Conservation (phyloP, 495 filamentous ascomycete species). For the Penicillium lagena region DNA sequence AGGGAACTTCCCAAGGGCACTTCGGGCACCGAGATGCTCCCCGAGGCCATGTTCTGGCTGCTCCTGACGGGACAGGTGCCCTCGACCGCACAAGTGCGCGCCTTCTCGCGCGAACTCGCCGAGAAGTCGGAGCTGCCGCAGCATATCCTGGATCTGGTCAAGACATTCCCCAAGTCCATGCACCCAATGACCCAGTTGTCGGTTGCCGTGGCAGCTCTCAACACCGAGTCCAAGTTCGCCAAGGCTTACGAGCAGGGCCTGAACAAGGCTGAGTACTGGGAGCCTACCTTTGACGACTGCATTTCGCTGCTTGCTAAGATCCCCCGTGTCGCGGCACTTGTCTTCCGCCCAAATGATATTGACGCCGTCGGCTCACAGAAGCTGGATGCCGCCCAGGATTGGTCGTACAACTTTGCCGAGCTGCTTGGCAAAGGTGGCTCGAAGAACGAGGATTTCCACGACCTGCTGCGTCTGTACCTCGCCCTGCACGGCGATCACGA, state of each 20-base stretch:
- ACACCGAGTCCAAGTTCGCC: slow-evolving; percentile 86
- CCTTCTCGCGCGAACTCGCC: slow-evolving; percentile 77
- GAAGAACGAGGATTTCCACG: slow-evolving; percentile 89
- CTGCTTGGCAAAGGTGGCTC: slow-evolving; percentile 88
- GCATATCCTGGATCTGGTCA: slow-evolving; percentile 82
- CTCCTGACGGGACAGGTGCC: slow-evolving; percentile 91
- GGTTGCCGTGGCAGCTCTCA: slow-evolving; percentile 87
- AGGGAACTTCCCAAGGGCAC: slow-evolving; percentile 87
- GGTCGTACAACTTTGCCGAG: slow-evolving; percentile 96
- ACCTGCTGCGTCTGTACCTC: slow-evolving; percentile 86
- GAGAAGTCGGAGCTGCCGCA: slow-evolving; percentile 78
- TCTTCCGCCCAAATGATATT: slow-evolving; percentile 82
- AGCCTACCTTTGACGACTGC: slow-evolving; percentile 93
- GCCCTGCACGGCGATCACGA: slow-evolving; percentile 98
- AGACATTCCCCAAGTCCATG: slow-evolving; percentile 78
- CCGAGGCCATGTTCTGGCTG: slow-evolving; percentile 99
- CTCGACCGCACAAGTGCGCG: slow-evolving; percentile 69
- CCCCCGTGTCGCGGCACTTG: slow-evolving; percentile 92
- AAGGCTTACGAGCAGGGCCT: slow-evolving; percentile 86
- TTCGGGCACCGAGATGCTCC: slow-evolving; percentile 96
- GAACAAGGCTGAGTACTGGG: slow-evolving; percentile 95
- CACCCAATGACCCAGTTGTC: slow-evolving; percentile 99
- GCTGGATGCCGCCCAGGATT: slow-evolving; percentile 66
- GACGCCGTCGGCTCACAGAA: slow-evolving; percentile 50
- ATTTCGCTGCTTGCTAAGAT: slow-evolving; percentile 94